Percentiles rank a stretch among this genome's conserved stretches.
These are phyloP conservation scores for Beverwykella pulmonaria DNA, from an alignment of 495 filamentous ascomycete genomes.

Conservation along the genomic window DNA sequence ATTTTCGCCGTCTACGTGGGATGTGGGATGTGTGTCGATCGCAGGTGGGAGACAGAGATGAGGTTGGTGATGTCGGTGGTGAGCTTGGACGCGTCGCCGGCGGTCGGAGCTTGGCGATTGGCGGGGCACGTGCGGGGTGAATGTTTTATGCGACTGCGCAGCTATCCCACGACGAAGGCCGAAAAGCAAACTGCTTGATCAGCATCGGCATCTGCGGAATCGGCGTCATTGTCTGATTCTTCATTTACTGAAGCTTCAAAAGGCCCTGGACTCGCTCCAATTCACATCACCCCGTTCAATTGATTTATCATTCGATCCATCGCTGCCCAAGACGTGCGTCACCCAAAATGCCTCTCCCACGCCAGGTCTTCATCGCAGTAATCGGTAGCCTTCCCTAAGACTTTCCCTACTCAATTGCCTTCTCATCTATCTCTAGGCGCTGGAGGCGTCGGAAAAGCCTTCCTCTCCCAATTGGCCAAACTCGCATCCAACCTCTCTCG, in stretches of 20 bases:
- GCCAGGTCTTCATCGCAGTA: conserved; percentile 47
- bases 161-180: background rate
- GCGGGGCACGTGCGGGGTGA: conserved; percentile 26
- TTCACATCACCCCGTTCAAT: background rate
- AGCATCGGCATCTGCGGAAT: background rate
- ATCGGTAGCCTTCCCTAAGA: conserved; percentile 45
- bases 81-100: background rate
- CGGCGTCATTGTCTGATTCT: background rate
- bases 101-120: background rate
- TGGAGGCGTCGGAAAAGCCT: conserved; percentile 89
- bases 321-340: background rate
- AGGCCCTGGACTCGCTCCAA: background rate
- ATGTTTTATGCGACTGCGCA: background rate
- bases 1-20: conserved; percentile 43
- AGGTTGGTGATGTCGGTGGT: conserved; percentile 18
- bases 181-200: background rate
- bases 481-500: conserved; percentile 57
- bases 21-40: background rate
- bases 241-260: background rate
- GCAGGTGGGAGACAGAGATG: background rate
- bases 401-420: conserved; percentile 5
- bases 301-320: background rate
- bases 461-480: conserved; percentile 74
- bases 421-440: conserved; percentile 60
- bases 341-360: conserved; percentile 39